These are phyloP conservation scores for Mycosarcoma mackinlayi DNA, from an alignment of 1,284 basidiomycete species.

Conservation along the genomic window DNA sequence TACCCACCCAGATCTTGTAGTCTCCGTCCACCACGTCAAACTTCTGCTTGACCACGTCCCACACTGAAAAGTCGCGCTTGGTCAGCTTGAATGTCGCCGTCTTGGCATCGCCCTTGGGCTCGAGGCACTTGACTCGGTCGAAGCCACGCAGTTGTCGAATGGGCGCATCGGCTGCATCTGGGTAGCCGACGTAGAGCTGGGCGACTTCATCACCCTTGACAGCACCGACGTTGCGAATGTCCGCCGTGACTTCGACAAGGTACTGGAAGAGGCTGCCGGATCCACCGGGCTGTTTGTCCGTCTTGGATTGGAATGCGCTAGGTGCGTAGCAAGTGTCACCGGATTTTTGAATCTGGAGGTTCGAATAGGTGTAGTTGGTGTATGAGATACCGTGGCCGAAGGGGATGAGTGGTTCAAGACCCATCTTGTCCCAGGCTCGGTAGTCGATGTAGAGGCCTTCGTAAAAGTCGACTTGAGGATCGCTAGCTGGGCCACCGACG, in stretches of 20 bases:
- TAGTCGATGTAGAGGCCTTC: constrained; percentile 80
- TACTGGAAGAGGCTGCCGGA: constrained; percentile 71
- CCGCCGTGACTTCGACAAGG: constrained; percentile 68
- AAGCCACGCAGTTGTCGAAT: constrained; percentile 55
- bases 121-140: constrained; percentile 36
- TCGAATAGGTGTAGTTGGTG: constrained; percentile 74
- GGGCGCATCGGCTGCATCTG: constrained; percentile 24
- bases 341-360: constrained; percentile 25
- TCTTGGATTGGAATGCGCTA: constrained; percentile 17
- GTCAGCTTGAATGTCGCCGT: constrained; percentile 43
- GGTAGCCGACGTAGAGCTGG: constrained; percentile 68
- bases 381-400: constrained; percentile 89
- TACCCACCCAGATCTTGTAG: constrained; percentile 45
- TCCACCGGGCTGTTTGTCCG: constrained; percentile 36
- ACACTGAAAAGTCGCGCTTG: constrained; percentile 48
- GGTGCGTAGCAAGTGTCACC: constrained; percentile 31
- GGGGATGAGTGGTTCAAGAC: constrained; percentile 75
- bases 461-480: constrained; percentile 74
- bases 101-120: constrained; percentile 24
- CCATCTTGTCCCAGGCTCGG: constrained; percentile 76
- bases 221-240: constrained; percentile 70
- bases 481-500: constrained; percentile 57
- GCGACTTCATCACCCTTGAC: constrained; percentile 70
- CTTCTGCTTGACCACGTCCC: constrained; percentile 45
- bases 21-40: constrained; percentile 39